Evolutionary conservation across 176 grass and related monocot species (phyloP).

Genomic region (Bonia amplexicaulis): DNA sequence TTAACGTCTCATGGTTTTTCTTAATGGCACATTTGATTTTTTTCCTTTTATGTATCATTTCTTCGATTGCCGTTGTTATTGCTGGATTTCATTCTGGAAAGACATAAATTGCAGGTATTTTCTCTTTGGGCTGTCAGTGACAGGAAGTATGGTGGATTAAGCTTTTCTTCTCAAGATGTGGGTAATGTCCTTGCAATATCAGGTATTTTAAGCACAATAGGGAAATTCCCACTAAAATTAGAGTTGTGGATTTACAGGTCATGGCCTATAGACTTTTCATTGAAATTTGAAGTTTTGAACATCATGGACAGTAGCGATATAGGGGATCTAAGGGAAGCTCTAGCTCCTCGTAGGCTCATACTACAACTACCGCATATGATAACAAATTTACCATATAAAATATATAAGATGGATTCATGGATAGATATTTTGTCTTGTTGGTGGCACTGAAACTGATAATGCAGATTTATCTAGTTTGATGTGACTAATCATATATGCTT

Average conservation of each 20-base stretch:
- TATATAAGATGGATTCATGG: background rate
- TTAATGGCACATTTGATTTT: background rate
- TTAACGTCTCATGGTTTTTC: conserved; percentile 2
- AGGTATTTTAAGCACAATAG: conserved; percentile 42
- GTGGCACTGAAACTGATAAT: background rate
- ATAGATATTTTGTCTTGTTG: background rate
- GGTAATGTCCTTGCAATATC: conserved; percentile 72
- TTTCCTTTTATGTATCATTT: background rate
- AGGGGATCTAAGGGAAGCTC: background rate
- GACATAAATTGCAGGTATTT: conserved; percentile 60
- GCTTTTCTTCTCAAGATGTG: conserved; percentile 82
- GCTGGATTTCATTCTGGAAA: conserved; percentile 24
- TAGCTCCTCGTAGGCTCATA: background rate
- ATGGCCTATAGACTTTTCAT: background rate
- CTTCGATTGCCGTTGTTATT: conserved; percentile 7
- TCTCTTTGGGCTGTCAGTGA: conserved; percentile 90
- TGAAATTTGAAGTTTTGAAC: background rate
- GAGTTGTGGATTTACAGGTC: background rate
- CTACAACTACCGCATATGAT: background rate
- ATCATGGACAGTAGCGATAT: background rate
- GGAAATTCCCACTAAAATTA: background rate
- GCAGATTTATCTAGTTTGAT: background rate
- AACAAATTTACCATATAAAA: background rate
- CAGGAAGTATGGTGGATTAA: conserved; percentile 77
- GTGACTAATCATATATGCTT: background rate